Evolutionary conservation across 2,329 filamentous ascomycete species (phyloP), one percentile per base, ranked within the genome.

Genomic region (Beauveria pseudobassiana): DNA sequence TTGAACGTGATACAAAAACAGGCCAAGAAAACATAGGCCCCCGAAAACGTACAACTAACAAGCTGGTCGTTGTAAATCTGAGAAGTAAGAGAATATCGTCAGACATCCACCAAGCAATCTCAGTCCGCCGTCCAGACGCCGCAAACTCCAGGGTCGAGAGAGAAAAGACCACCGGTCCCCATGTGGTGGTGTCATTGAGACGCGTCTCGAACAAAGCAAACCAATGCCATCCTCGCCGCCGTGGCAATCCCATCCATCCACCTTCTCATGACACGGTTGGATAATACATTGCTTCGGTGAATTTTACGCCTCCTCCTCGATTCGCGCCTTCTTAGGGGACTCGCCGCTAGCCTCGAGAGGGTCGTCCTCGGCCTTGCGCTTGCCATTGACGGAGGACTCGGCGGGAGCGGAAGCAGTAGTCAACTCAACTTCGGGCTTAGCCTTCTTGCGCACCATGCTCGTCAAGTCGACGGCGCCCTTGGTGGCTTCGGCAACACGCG

Each of bases 401-500:
- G 72, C 59, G 5, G 63, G 40, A 10, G 64, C 46, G 20, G 65
- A 43, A 18, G 62, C 51, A 5, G 64, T 61, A 1, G 64, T 63
- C 1, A 51, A 22, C 34, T 62, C 66, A 9, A 70, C 68, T 52
- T 70, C 73, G 6, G 61, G 55, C 69, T 78, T 77, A 64, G 71
- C 68, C 73, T 85, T 86, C 70, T 87, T 93, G 68, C 88, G 86
- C 49, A 93, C 87, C 51, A 93, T 77, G n/a, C 86, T 83, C 0
- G 83, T 85, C 16, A 96, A 77, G 70, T 95, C 90, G 18, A 83
- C 91, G 7, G 90, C 90, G 8, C 78, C 82, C 75, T 87, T 88
- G 68, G 87, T 89, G 30, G 87, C 89, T 70, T 92, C 87, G 51
- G 88, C 85, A 51, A 91, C 78, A 65, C 84, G 81, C 26, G 85